These are phyloP conservation scores for Rhodotorula paludigena DNA, from an alignment of 768 basidiomycete genomes.

Conservation along the genomic window DNA sequence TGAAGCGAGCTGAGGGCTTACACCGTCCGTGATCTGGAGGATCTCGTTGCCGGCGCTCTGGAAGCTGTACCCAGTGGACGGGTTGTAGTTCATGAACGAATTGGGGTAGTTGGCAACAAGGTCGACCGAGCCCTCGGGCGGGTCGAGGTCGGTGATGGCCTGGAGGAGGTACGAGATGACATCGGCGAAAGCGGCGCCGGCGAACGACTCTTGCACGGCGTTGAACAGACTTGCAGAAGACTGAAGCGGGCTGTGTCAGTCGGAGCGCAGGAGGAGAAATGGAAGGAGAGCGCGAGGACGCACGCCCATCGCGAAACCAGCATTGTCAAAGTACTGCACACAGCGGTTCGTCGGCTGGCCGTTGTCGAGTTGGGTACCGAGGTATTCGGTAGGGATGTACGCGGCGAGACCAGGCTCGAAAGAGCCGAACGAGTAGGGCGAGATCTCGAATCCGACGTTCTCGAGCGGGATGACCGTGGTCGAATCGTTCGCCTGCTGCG, in stretches of 20 bases:
- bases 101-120: slow-evolving; percentile 48
- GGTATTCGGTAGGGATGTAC: slow-evolving; percentile 54
- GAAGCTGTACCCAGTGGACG: slow-evolving; percentile 53
- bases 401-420: slow-evolving; percentile 69
- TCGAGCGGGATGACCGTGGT: slow-evolving; percentile 39
- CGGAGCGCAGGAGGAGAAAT: background rate
- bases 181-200: background rate
- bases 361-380: slow-evolving; percentile 62
- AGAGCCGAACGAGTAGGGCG: slow-evolving; percentile 54
- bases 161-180: slow-evolving; percentile 9
- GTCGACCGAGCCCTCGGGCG: slow-evolving; percentile 24
- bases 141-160: slow-evolving; percentile 34
- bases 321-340: slow-evolving; percentile 52
- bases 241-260: background rate
- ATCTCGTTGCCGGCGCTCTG: slow-evolving; percentile 55
- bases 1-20: too few relatives aligned
- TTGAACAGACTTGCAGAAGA: slow-evolving; percentile 46
- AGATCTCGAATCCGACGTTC: slow-evolving; percentile 37
- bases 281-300: background rate
- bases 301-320: slow-evolving; percentile 20
- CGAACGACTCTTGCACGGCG: slow-evolving; percentile 15
- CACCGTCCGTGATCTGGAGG: slow-evolving; percentile 54
- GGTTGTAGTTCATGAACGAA: slow-evolving; percentile 51
- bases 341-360: slow-evolving; percentile 61
- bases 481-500: slow-evolving; percentile 1